A percentile compares a stretch with the other conserved stretches of the same genome.
These are phyloP conservation scores for Moelleriella libera DNA, from an alignment of 2,329 filamentous ascomycete genomes.

Conservation along the genomic window DNA sequence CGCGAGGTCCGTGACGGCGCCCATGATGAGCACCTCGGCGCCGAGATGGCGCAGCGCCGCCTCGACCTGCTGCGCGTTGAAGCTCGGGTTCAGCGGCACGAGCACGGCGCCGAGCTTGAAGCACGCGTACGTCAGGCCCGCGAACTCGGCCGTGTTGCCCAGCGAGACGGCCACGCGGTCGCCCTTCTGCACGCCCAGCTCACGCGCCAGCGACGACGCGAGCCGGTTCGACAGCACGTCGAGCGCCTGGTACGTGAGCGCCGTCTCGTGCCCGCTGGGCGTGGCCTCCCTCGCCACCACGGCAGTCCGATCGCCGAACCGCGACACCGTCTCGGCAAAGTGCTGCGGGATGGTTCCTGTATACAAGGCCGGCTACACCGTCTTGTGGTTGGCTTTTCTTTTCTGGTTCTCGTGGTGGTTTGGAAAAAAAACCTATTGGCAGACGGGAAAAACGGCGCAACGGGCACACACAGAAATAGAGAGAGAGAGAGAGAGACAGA, in stretches of 20 bases:
- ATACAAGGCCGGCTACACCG: conserved; percentile 47
- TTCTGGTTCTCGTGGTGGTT: background rate
- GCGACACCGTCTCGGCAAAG: conserved; percentile 50
- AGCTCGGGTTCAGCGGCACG: conserved; percentile 85
- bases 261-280: conserved; percentile 31
- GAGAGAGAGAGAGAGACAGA: background rate
- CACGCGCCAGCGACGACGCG: conserved; percentile 49
- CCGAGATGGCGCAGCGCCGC: conserved; percentile 65
- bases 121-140: conserved; percentile 71
- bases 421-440: too few species aligned
- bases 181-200: conserved; percentile 63
- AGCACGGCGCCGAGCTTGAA: conserved; percentile 92
- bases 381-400: background rate
- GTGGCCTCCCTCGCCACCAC: conserved; percentile 36
- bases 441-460: too few species aligned
- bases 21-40: conserved; percentile 63
- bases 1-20: conserved; percentile 75
- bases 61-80: conserved; percentile 65
- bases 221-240: conserved; percentile 65
- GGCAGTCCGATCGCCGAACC: conserved; percentile 49
- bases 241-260: conserved; percentile 60
- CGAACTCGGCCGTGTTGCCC: conserved; percentile 76
- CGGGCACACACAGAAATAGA: too few species aligned
- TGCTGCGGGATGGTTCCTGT: conserved; percentile 57
- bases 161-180: conserved; percentile 76